phyloP scores from a whole-genome alignment of 768 basidiomycete genomes.

The Collybia sordida region DNA sequence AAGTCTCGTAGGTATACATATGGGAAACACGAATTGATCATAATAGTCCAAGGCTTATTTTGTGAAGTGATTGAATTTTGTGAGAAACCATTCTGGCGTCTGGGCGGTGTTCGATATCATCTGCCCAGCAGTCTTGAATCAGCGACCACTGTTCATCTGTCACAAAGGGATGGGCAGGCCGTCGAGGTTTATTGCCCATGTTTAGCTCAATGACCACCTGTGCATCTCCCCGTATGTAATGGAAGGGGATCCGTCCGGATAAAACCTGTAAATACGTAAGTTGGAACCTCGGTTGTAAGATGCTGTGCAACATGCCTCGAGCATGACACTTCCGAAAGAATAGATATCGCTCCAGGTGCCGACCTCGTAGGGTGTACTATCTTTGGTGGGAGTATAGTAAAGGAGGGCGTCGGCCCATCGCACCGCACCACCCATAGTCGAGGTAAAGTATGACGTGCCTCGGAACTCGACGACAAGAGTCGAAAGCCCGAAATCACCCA shows the following conservation, averaged over 20 bases:
- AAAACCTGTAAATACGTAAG: conserved; percentile 24
- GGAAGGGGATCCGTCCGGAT: conserved; percentile 41
- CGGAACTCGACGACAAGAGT: conserved; percentile 33
- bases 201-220: conserved; percentile 43
- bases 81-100: conserved; percentile 20
- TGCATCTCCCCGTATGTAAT: conserved; percentile 34
- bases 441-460: conserved; percentile 27
- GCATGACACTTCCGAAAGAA: conserved; percentile 44
- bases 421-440: conserved; percentile 42
- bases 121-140: conserved; percentile 41
- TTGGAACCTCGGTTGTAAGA: neutral
- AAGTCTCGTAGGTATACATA: too few relatives aligned
- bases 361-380: conserved; percentile 15
- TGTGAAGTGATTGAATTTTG: conserved; percentile 9
- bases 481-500: conserved; percentile 50
- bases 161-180: conserved; percentile 35
- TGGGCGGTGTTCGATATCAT: conserved; percentile 29
- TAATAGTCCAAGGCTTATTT: neutral
- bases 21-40: too few relatives aligned
- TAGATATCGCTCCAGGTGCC: conserved; percentile 42
- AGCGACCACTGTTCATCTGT: conserved; percentile 39
- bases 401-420: conserved; percentile 48
- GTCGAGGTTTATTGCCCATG: conserved; percentile 37
- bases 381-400: conserved; percentile 29
- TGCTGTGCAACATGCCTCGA: conserved; percentile 28